phyloP scores from a whole-genome alignment of 2,329 filamentous ascomycete genomes.

The Pseudogymnoascus verrucosus region DNA sequence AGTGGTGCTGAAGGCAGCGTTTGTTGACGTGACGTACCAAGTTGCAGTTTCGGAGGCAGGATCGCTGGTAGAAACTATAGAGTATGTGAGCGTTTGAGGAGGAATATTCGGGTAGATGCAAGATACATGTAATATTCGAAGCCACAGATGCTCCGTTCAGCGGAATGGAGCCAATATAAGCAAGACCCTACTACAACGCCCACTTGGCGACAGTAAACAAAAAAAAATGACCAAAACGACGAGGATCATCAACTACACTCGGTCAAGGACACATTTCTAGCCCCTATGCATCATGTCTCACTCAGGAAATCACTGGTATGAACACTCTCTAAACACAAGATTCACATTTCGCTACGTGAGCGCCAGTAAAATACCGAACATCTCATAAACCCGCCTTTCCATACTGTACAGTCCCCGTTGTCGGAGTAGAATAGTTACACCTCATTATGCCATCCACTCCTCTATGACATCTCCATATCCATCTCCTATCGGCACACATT shows the following conservation, averaged over 20 bases:
- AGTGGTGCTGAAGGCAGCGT: constrained; percentile 16
- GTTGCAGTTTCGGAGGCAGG: constrained; percentile 19
- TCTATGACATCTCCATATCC: neutral
- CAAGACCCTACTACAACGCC: constrained; percentile 19
- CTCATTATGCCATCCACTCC: neutral
- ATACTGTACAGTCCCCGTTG: constrained; percentile 1
- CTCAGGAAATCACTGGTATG: neutral
- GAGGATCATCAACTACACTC: neutral
- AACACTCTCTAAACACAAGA: neutral
- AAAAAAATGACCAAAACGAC: neutral
- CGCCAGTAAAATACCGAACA: neutral
- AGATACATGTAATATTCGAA: constrained; percentile 27
- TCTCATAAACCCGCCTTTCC: constrained; percentile 3
- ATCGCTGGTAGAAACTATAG: neutral
- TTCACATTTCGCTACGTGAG: constrained; percentile 4
- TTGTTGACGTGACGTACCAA: constrained; percentile 21
- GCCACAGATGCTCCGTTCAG: constrained; percentile 15
- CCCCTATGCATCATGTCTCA: constrained; percentile 7
- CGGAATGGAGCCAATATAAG: constrained; percentile 26
- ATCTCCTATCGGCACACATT: constrained; percentile 5
- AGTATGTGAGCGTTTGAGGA: constrained; percentile 18
- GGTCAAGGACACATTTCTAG: neutral
- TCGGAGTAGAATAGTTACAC: constrained; percentile 6
- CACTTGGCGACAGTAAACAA: neutral
- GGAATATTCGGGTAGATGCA: constrained; percentile 17